Evolutionary conservation across 306 rosid genomes (phyloP).

Genomic region (Hippophae gyantsensis): DNA sequence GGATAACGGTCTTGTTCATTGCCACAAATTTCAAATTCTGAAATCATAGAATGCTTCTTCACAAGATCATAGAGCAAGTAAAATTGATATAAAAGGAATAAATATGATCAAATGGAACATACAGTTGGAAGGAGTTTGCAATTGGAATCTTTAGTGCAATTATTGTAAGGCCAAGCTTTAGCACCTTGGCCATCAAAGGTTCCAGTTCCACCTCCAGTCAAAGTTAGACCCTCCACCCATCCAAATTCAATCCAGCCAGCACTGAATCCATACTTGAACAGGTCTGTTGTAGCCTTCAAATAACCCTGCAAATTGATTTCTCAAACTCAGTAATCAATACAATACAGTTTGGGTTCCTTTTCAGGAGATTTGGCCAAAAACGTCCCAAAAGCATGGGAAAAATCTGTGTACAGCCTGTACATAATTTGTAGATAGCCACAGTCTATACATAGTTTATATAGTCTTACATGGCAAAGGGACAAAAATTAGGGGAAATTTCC

Average conservation of each 20-base stretch:
- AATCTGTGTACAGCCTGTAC: no score
- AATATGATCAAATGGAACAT: not conserved
- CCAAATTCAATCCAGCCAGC: constrained; percentile 36
- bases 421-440: no score
- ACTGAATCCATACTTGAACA: constrained; percentile 26
- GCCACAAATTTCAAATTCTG: constrained; percentile 41
- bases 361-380: no score
- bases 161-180: constrained; percentile 43
- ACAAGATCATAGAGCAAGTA: not conserved
- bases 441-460: no score
- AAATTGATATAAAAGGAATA: no score
- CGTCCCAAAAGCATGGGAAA: no score
- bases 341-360: no score
- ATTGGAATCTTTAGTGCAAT: constrained; percentile 28
- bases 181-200: constrained; percentile 47
- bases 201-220: constrained; percentile 44
- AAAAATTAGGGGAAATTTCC: no score
- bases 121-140: constrained; percentile 47
- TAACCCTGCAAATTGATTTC: constrained; percentile 29
- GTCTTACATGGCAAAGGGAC: no score
- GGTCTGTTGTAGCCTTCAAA: constrained; percentile 37
- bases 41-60: constrained; percentile 1
- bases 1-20: constrained; percentile 28
- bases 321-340: not conserved
- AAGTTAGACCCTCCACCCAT: constrained; percentile 29